phyloP scores from a whole-genome alignment of 2,329 filamentous ascomycete genomes.

The Stachybotrys chartarum region DNA sequence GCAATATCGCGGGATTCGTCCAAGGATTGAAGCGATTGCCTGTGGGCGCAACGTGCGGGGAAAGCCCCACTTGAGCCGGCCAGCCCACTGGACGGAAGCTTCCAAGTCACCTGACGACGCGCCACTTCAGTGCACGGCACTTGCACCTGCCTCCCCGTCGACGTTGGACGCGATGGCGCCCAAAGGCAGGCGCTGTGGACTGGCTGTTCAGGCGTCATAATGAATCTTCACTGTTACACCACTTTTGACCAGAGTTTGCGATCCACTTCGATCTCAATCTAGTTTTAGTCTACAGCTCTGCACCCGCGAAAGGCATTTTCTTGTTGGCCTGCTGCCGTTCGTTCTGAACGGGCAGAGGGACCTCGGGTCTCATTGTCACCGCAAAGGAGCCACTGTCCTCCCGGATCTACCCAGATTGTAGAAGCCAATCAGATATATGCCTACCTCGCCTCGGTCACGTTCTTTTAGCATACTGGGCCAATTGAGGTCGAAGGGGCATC shows the following conservation, averaged over 20 bases:
- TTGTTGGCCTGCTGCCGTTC: background rate
- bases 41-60: background rate
- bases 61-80: too few species aligned
- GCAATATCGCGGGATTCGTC: constrained; percentile 3
- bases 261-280: background rate
- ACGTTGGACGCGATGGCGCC: background rate
- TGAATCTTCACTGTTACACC: background rate
- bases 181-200: background rate
- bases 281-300: too few species aligned
- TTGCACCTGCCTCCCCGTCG: background rate
- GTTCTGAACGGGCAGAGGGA: background rate
- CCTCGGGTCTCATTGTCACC: background rate
- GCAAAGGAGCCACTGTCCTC: constrained; percentile 5
- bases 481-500: constrained; percentile 5
- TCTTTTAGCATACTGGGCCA: constrained; percentile 6
- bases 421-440: constrained; percentile 7
- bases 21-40: background rate
- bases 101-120: constrained; percentile 18
- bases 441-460: constrained; percentile 5
- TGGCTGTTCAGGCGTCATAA: background rate
- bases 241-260: background rate
- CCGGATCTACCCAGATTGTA: constrained; percentile 2
- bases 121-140: constrained; percentile 1
- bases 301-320: background rate
- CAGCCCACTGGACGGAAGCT: background rate